Percentiles rank a stretch among this genome's conserved stretches.
These are phyloP conservation scores for Mycena leptocephala DNA, from an alignment of 768 basidiomycete genomes.

Conservation along the genomic window DNA sequence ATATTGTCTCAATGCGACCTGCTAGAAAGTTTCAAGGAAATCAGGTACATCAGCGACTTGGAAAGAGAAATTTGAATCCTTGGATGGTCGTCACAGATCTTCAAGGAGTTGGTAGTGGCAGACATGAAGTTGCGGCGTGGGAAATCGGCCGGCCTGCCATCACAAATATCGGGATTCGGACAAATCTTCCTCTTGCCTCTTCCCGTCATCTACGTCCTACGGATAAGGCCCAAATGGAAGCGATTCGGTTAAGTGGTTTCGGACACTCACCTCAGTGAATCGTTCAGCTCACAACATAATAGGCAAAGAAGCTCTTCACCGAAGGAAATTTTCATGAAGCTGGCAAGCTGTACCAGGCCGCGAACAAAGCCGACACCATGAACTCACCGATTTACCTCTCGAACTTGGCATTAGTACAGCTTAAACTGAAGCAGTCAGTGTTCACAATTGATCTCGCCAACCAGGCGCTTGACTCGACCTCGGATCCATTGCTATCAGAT, in stretches of 20 bases:
- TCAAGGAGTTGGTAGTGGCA: too few relatives aligned
- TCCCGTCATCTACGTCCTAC: too few relatives aligned
- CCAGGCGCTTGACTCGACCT: not conserved
- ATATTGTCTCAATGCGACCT: too few relatives aligned
- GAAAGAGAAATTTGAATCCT: too few relatives aligned
- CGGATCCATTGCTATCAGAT: not conserved
- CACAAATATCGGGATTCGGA: too few relatives aligned
- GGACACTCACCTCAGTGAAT: not conserved
- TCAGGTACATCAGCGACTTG: too few relatives aligned
- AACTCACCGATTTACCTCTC: conserved; percentile 11
- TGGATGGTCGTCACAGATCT: too few relatives aligned
- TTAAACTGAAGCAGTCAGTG: not conserved
- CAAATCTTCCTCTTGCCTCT: too few relatives aligned
- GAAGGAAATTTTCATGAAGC: conserved; percentile 10
- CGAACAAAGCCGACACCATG: not conserved
- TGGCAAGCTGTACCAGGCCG: not conserved
- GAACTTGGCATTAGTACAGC: conserved; percentile 17
- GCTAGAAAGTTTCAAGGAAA: too few relatives aligned
- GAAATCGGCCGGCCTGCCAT: too few relatives aligned
- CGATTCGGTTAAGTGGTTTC: not conserved
- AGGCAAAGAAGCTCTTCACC: conserved; percentile 9
- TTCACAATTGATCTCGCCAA: too few relatives aligned
- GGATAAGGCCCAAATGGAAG: not conserved
- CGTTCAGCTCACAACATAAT: not conserved
- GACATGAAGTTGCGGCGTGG: too few relatives aligned